Evolutionary conservation across 202 grass and related monocot species (phyloP), one percentile per base, ranked within the genome.

Genomic region (Cymbopogon flexuosus): DNA sequence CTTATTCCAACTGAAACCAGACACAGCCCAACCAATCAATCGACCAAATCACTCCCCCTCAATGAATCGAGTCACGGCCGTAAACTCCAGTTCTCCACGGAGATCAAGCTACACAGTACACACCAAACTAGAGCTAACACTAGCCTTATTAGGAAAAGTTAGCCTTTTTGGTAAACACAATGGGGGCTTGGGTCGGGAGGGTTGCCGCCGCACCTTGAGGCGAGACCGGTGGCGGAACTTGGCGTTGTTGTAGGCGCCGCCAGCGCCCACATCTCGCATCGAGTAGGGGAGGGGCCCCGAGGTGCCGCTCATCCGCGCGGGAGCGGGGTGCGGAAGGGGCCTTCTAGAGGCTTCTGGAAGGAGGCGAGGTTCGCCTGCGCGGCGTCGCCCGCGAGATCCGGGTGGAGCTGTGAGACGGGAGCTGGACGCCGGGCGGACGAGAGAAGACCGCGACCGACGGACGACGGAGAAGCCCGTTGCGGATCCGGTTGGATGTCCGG

Each of bases 151-250:
- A 11, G 1, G 21, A 19, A 30, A 58, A 68, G 3, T 0, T 10
- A 5, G 7, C 30, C 5, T 11, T 30, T 30, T 16, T 10, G 2
- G 13, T 0, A 65, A 65, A 23, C 10, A 85, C 10, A 85, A 77
- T 77, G 59, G 11, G 7, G 10, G 3, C 1, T n/a, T 6, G 29
- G 30, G 65, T 47, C 59, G n/a, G 33, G 46, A 68, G 34, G 47
- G n/a, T n/a, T 8, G 45, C 30, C 34, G 45, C 46, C 34, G 45
- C 46, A 98, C 95, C 95, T 93, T 98, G 92, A 98, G 84, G 24
- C 82, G 88, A 37, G 95, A 98, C 72, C 95, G 88, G 69, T 93
- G 95, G 82, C 95, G 95, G 86, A 89, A 98, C 79, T 98, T 98
- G 79, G 90, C 95, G 86, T 98, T 98, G 95, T 98, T 91, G 77